Evolutionary conservation across 768 basidiomycete species (phyloP).

Genomic region (Cystobasidium ongulense): DNA sequence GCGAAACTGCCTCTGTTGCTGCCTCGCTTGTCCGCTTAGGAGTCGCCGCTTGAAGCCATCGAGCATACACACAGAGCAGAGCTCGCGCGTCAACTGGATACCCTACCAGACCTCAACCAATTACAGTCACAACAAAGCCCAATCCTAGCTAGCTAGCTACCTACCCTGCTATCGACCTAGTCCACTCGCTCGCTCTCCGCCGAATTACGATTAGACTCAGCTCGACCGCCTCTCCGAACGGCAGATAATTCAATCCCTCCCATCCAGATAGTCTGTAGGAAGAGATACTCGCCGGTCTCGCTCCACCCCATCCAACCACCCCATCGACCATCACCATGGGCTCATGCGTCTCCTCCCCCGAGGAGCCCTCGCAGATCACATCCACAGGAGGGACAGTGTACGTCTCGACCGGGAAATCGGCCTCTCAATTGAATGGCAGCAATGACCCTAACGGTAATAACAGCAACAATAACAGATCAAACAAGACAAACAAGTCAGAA

Average conservation of each 20-base stretch:
- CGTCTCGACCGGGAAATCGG: background rate
- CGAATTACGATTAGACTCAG: background rate
- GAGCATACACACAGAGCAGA: too few relatives aligned
- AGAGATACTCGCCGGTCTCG: too few relatives aligned
- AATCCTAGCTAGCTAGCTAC: too few relatives aligned
- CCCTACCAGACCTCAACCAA: too few relatives aligned
- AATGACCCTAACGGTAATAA: background rate
- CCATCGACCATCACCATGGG: conserved; percentile 14
- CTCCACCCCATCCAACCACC: too few relatives aligned
- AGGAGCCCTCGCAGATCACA: background rate
- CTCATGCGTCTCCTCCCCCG: conserved; percentile 19
- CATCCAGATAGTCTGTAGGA: too few relatives aligned
- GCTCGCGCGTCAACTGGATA: too few relatives aligned
- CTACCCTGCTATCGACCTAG: too few relatives aligned
- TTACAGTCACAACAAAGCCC: too few relatives aligned
- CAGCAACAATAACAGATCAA: background rate
- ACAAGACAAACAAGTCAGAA: background rate
- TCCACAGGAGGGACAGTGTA: background rate
- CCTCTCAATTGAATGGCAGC: background rate
- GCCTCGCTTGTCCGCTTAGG: too few relatives aligned
- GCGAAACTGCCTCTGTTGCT: too few relatives aligned
- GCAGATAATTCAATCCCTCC: background rate
- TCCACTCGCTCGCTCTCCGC: background rate
- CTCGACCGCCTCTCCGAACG: background rate
- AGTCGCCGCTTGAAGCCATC: too few relatives aligned